phyloP scores from a whole-genome alignment of 1,139 yeast genomes.

The Candida sp. region DNA sequence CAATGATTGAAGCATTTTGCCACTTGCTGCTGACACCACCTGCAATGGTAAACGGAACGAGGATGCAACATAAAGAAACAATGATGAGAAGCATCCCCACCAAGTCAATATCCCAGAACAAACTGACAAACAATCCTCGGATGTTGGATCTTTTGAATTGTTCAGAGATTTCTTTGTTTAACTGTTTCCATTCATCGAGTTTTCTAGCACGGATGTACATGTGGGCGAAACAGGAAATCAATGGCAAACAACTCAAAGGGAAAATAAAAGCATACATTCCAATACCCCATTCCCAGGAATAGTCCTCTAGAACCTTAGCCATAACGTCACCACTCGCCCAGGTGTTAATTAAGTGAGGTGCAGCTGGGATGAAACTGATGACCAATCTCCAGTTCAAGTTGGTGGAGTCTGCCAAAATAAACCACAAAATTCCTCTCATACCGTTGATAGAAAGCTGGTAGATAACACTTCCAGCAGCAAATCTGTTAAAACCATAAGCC shows the following conservation, averaged over 20 bases:
- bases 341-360: conserved; percentile 76
- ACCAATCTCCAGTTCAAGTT: conserved; percentile 71
- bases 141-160: conserved; percentile 18
- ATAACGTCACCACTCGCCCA: conserved; percentile 72
- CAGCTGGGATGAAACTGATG: conserved; percentile 65
- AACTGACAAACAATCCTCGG: conserved; percentile 21
- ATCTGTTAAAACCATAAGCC: conserved; percentile 56
- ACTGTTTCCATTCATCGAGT: conserved; percentile 45
- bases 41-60: conserved; percentile 57
- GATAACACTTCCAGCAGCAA: conserved; percentile 74
- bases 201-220: conserved; percentile 59
- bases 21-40: conserved; percentile 59
- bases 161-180: conserved; percentile 23
- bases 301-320: conserved; percentile 17
- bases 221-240: conserved; percentile 55
- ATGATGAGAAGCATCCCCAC: conserved; percentile 55
- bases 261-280: conserved; percentile 84
- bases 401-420: conserved; percentile 68
- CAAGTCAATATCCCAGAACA: conserved; percentile 57
- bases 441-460: conserved; percentile 76
- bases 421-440: conserved; percentile 53
- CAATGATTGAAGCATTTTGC: conserved; percentile 57
- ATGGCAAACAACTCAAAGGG: conserved; percentile 67
- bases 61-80: conserved; percentile 58
- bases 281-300: conserved; percentile 71